Percentiles rank a stretch among this genome's conserved stretches.
These are phyloP conservation scores for Fraxinus floribunda DNA, from an alignment of 305 asterid species.

Conservation along the genomic window DNA sequence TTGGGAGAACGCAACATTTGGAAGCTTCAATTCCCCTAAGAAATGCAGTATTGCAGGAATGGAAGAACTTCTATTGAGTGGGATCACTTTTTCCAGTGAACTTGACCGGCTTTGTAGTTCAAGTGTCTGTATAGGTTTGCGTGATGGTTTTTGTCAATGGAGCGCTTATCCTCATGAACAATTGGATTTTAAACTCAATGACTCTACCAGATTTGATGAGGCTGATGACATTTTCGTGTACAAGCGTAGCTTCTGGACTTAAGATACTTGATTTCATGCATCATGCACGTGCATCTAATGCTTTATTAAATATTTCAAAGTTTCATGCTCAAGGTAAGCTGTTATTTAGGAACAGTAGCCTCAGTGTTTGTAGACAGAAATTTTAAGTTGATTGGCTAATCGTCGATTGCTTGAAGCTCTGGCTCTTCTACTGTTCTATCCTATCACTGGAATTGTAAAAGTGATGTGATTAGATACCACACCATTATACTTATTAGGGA, in stretches of 20 bases:
- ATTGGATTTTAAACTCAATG: slow-evolving; percentile 30
- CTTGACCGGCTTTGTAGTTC: slow-evolving; percentile 19
- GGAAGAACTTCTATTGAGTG: slow-evolving; percentile 26
- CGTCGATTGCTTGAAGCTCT: not conserved
- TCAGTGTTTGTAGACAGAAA: not conserved
- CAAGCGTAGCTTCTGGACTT: slow-evolving; percentile 33
- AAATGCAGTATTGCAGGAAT: slow-evolving; percentile 19
- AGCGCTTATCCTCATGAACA: slow-evolving; percentile 6
- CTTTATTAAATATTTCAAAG: slow-evolving; percentile 24
- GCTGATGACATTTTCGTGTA: slow-evolving; percentile 50
- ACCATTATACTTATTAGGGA: not conserved
- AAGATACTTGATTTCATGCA: slow-evolving; percentile 30
- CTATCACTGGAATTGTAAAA: not conserved
- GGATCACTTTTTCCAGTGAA: slow-evolving; percentile 16
- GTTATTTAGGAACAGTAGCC: slow-evolving; percentile 7
- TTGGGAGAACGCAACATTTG: slow-evolving; percentile 28
- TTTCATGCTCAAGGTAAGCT: slow-evolving; percentile 22
- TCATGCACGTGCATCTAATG: slow-evolving; percentile 31
- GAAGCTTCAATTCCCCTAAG: slow-evolving; percentile 25
- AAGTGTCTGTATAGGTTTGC: slow-evolving; percentile 1
- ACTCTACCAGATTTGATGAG: slow-evolving; percentile 28
- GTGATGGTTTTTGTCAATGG: slow-evolving; percentile 15
- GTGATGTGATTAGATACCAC: slow-evolving; percentile 1
- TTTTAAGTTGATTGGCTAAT: not conserved
- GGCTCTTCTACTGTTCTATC: not conserved